phyloP scores from a whole-genome alignment of 2,329 filamentous ascomycete species.

The Grosmannia penicillata region DNA sequence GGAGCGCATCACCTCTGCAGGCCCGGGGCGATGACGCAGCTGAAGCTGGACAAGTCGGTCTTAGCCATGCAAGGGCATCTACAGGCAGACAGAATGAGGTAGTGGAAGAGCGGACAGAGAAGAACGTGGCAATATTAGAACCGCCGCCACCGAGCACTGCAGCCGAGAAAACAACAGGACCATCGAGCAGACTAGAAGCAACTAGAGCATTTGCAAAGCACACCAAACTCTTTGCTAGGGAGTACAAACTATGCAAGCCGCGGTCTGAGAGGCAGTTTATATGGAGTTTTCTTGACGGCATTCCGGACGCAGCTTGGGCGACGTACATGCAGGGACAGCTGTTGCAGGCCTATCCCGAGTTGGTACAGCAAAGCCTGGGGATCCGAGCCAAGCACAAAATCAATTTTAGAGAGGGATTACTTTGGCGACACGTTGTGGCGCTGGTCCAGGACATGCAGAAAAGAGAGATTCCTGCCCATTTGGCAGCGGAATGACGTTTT shows the following conservation, averaged over 20 bases:
- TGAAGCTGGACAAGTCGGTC: too few species aligned
- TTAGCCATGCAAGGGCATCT: too few species aligned
- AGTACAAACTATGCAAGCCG: slow-evolving; percentile 4
- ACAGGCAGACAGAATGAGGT: too few species aligned
- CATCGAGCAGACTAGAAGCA: neutral
- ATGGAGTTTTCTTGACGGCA: slow-evolving; percentile 10
- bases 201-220: slow-evolving; percentile 5
- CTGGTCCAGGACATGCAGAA: slow-evolving; percentile 6
- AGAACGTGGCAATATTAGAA: too few species aligned
- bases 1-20: too few species aligned
- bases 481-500: neutral
- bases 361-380: slow-evolving; percentile 6
- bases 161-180: too few species aligned
- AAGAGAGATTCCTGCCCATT: neutral
- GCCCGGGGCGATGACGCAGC: too few species aligned
- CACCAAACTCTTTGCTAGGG: neutral
- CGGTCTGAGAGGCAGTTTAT: slow-evolving; percentile 11
- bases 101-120: too few species aligned
- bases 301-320: slow-evolving; percentile 7
- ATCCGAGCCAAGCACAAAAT: slow-evolving; percentile 8
- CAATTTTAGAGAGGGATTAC: slow-evolving; percentile 7
- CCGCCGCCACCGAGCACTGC: too few species aligned
- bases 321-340: slow-evolving; percentile 7
- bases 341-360: slow-evolving; percentile 4
- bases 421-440: slow-evolving; percentile 7